These are phyloP conservation scores for Daldinia sp. DNA, from an alignment of 2,329 filamentous ascomycete species.

Conservation along the genomic window DNA sequence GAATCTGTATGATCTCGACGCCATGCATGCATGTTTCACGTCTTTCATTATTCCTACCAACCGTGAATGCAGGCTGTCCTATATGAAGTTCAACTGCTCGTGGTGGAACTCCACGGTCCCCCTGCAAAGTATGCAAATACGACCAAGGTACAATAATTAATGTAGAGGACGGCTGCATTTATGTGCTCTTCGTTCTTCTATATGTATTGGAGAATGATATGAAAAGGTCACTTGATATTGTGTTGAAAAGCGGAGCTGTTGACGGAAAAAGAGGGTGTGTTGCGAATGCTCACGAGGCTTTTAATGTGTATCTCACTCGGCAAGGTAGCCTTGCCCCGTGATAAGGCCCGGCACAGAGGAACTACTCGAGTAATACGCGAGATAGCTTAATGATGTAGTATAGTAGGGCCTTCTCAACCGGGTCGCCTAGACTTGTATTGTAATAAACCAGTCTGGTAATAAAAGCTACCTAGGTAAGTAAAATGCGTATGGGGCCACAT, in stretches of 20 bases:
- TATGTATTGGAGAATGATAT: not conserved
- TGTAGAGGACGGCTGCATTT: slow-evolving; percentile 17
- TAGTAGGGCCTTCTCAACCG: not conserved
- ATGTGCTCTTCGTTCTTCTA: not conserved
- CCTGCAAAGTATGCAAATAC: slow-evolving; percentile 9
- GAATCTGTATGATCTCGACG: slow-evolving; percentile 36
- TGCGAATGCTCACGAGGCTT: slow-evolving; percentile 42
- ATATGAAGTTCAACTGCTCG: slow-evolving; percentile 17
- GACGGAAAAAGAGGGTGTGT: slow-evolving; percentile 39
- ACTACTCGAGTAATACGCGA: slow-evolving; percentile 2
- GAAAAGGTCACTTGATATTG: slow-evolving; percentile 38
- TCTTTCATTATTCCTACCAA: slow-evolving; percentile 16
- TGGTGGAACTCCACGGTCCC: slow-evolving; percentile 24
- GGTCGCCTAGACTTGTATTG: not conserved
- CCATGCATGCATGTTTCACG: slow-evolving; percentile 42
- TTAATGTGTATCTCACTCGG: slow-evolving; percentile 15
- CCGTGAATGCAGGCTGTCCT: slow-evolving; percentile 11
- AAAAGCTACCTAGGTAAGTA: not conserved
- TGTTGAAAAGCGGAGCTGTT: slow-evolving; percentile 31
- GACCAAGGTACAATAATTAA: slow-evolving; percentile 7
- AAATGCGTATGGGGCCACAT: slow-evolving; percentile 6
- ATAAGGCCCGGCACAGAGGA: slow-evolving; percentile 16
- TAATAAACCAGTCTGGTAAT: slow-evolving; percentile 8
- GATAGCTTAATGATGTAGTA: not conserved
- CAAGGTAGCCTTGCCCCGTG: slow-evolving; percentile 38